Conservation (phyloP, 805 yeast species). For the Saturnispora halmiae region DNA sequence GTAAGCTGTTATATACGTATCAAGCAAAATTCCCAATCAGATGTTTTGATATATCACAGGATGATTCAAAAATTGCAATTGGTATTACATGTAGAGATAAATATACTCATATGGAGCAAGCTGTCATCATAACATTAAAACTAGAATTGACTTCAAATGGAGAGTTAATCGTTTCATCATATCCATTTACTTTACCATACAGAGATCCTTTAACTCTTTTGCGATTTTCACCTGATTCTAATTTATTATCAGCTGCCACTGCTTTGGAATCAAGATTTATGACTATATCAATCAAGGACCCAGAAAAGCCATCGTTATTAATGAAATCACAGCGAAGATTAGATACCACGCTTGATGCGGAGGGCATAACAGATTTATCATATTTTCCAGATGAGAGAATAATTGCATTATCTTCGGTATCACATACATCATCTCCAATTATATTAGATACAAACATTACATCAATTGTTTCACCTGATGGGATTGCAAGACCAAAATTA, state of each 20-base stretch:
- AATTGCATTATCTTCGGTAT: slow-evolving; percentile 47
- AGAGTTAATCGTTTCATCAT: slow-evolving; percentile 18
- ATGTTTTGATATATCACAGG: slow-evolving; percentile 62
- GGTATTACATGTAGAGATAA: slow-evolving; percentile 79
- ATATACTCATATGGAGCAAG: slow-evolving; percentile 60
- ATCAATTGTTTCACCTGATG: slow-evolving; percentile 29
- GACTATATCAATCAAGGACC: slow-evolving; percentile 57
- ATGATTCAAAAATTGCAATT: slow-evolving; percentile 59
- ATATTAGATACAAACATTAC: slow-evolving; percentile 57
- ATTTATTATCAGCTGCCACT: slow-evolving; percentile 67
- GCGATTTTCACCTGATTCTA: slow-evolving; percentile 63
- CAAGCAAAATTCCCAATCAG: slow-evolving; percentile 67
- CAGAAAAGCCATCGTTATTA: slow-evolving; percentile 54
- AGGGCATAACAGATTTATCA: slow-evolving; percentile 77
- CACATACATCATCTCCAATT: slow-evolving; percentile 58
- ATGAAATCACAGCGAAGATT: slow-evolving; percentile 59
- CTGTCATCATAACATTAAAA: slow-evolving; percentile 52
- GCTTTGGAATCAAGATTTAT: slow-evolving; percentile 71
- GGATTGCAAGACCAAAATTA: slow-evolving; percentile 51
- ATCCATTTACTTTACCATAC: slow-evolving; percentile 64
- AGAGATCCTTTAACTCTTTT: slow-evolving; percentile 74
- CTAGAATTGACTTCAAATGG: slow-evolving; percentile 10
- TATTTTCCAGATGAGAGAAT: slow-evolving; percentile 60
- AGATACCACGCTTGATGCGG: slow-evolving; percentile 65
- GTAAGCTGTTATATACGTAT: slow-evolving; percentile 60